phyloP scores from a whole-genome alignment of 2,329 filamentous ascomycete genomes.

The Alternaria metachromatica region DNA sequence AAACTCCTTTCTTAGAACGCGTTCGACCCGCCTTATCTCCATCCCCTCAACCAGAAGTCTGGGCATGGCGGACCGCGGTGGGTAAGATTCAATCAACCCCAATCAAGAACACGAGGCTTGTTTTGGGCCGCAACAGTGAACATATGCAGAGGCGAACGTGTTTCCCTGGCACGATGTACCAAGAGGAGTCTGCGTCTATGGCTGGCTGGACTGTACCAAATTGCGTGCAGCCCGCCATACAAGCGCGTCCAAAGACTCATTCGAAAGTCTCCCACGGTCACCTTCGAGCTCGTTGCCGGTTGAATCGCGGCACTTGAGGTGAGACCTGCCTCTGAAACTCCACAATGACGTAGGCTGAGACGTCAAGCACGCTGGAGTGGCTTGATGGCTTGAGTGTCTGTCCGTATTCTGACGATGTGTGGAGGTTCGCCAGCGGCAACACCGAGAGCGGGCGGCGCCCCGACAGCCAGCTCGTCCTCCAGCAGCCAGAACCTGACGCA shows the following conservation, averaged over 20 bases:
- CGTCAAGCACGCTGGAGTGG: not conserved
- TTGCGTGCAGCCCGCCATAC: not conserved
- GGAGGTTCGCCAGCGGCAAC: not conserved
- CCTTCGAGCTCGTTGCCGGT: not conserved
- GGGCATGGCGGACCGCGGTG: conserved; percentile 22
- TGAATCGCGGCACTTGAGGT: not conserved
- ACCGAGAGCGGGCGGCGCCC: not conserved
- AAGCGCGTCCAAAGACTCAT: not conserved
- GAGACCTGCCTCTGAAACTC: not conserved
- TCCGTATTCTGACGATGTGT: not conserved
- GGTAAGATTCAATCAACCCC: conserved; percentile 24
- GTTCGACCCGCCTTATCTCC: conserved; percentile 10
- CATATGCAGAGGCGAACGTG: conserved; percentile 12
- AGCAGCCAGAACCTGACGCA: not conserved
- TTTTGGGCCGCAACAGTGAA: conserved; percentile 8
- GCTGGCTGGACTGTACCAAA: not conserved
- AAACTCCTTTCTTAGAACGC: conserved; percentile 7
- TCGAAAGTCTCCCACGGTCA: not conserved
- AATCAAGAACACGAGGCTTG: conserved; percentile 28
- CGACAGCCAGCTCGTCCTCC: not conserved
- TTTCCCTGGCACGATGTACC: not conserved
- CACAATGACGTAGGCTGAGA: not conserved
- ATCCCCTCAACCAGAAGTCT: conserved; percentile 6
- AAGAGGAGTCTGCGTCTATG: not conserved
- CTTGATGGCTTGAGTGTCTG: not conserved